phyloP scores from a whole-genome alignment of 73 alveolate genomes.

The Tetrahymena malaccensis region DNA sequence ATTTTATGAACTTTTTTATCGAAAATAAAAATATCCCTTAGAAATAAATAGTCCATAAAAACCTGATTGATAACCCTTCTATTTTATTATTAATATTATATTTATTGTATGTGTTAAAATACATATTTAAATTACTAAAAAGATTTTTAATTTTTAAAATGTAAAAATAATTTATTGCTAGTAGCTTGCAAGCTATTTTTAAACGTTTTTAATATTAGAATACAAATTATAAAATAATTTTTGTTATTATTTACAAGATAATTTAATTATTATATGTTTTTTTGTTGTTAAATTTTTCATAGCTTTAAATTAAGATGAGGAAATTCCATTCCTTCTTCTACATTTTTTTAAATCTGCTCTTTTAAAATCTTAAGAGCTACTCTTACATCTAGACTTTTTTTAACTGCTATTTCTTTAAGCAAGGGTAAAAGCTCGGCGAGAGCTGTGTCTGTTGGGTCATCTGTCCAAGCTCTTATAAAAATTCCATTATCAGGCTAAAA shows the following conservation, averaged over 20 bases:
- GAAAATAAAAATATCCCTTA: too few relatives aligned
- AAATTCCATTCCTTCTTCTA: slow-evolving; percentile 23
- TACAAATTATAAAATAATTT: neutral
- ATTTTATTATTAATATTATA: too few relatives aligned
- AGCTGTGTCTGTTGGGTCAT: slow-evolving; percentile 84
- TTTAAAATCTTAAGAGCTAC: slow-evolving; percentile 58
- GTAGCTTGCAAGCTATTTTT: too few relatives aligned
- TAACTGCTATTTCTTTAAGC: slow-evolving; percentile 68
- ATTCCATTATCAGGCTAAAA: slow-evolving; percentile 91
- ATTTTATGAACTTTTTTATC: too few relatives aligned
- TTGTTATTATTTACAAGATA: neutral
- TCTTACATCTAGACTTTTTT: slow-evolving; percentile 83
- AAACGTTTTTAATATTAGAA: neutral
- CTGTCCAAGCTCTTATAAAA: slow-evolving; percentile 88
- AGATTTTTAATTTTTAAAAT: too few relatives aligned
- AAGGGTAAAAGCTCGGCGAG: slow-evolving; percentile 83
- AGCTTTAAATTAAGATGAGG: slow-evolving; percentile 40
- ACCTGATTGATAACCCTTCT: too few relatives aligned
- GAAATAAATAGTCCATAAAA: too few relatives aligned
- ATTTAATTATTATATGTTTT: neutral
- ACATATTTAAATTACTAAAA: too few relatives aligned
- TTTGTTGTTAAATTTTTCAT: neutral
- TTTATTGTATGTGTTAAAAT: too few relatives aligned
- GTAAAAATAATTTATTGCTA: too few relatives aligned
- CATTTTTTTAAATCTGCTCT: slow-evolving; percentile 17